Base-by-base conservation (phyloP, 2,329 filamentous ascomycete genomes). In the Chrysoporthe deuterocubensis region DNA sequence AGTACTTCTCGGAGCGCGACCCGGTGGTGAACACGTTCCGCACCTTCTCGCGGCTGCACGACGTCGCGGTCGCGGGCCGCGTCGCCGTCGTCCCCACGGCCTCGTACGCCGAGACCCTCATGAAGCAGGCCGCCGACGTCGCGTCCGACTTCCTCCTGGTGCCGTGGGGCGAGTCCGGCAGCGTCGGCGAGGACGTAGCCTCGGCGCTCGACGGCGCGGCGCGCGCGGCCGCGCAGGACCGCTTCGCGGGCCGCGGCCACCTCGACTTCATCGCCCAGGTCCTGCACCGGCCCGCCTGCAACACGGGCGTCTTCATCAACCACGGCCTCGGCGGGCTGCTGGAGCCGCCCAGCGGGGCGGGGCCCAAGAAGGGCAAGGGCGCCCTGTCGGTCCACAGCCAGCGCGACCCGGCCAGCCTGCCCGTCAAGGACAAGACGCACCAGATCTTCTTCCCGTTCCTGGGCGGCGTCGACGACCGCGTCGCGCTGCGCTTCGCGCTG, bases 11-110 rank as follows among this genome's bases (percentile, higher is more conserved):
- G 7, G 85, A 87, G 18, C 75, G 72, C 73, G 95, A 98, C 74
- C 93, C 95, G 0, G 90, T 98, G 4, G 89, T 97, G 65, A 97
- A 97, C 76, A 92, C 93, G 0, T 97, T 97, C 84, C 89, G 92
- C 60, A 93, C 93, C 0, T 94, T 97, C 73, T 93, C 93, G 1
- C 91, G 92, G 71, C 87, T 97, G 52, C 89, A 96, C 75, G 92
- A 94, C 71, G 85, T 97, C 1, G 89, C 93, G 0, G 90, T 95
- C 18, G 93, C 92, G 4, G 93, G 93, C 4, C 91, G 90, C 68
- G 90, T 97, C 1, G 89, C 92, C 0, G 88, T 97, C 60, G 89
- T 94, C 0, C 93, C 94, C 0, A 89, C 94, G 66, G 83, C 86
- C 13, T 90, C 90, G 0, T 97, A 93, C 75, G 89, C 94, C 0